A percentile compares a stretch with the other conserved stretches of the same genome.
These are phyloP conservation scores for Mycena polygramma DNA, from an alignment of 768 basidiomycete genomes.

Conservation along the genomic window DNA sequence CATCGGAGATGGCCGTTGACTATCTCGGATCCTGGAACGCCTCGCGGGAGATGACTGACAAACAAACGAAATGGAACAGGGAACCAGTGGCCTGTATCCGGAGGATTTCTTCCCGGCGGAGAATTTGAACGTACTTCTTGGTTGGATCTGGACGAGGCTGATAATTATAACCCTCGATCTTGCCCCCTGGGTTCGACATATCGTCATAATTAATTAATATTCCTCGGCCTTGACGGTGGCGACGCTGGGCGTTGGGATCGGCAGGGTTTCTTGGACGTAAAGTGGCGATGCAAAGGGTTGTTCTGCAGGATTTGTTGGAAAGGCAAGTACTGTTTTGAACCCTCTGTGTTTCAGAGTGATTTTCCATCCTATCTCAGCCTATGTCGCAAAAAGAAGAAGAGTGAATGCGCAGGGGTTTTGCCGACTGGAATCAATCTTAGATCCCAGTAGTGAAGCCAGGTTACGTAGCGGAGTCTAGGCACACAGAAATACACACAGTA, in stretches of 20 bases:
- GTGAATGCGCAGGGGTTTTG: too few relatives aligned
- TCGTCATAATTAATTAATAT: neutral
- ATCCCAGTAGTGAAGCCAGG: too few relatives aligned
- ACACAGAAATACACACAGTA: neutral
- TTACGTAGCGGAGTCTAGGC: neutral
- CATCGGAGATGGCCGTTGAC: conserved; percentile 13
- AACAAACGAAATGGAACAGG: neutral
- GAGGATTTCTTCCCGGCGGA: neutral
- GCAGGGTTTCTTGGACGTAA: neutral
- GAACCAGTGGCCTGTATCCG: neutral
- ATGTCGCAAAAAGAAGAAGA: too few relatives aligned
- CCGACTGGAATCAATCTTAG: too few relatives aligned
- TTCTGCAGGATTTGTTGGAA: neutral
- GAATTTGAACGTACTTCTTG: neutral
- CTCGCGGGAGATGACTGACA: neutral
- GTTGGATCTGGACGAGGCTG: neutral
- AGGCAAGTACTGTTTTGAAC: neutral
- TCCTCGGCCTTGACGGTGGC: conserved; percentile 7
- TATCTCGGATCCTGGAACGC: neutral
- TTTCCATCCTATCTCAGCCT: too few relatives aligned
- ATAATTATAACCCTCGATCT: neutral
- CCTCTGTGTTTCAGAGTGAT: too few relatives aligned
- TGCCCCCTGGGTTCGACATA: neutral
- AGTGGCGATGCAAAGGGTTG: conserved; percentile 16
- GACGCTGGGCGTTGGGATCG: neutral